phyloP scores from a whole-genome alignment of 1,284 basidiomycete genomes.

The Heliocybe sulcata region DNA sequence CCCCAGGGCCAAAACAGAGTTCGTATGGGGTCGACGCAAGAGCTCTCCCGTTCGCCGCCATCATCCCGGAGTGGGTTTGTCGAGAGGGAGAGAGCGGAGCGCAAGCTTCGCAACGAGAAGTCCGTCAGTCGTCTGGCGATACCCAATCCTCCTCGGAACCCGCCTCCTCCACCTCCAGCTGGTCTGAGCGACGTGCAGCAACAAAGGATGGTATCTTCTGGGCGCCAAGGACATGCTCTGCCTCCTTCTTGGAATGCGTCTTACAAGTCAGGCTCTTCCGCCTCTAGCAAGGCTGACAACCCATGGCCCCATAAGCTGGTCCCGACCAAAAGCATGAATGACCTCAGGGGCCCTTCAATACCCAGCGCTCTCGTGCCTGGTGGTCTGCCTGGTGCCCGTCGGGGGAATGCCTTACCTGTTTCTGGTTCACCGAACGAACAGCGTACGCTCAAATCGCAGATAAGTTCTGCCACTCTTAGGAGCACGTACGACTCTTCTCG shows the following conservation, averaged over 20 bases:
- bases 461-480: neutral
- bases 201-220: neutral
- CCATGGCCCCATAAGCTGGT: neutral
- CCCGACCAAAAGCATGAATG: neutral
- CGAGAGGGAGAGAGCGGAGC: constrained; percentile 11
- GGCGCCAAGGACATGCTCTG: neutral
- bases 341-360: neutral
- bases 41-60: constrained; percentile 7
- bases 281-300: neutral
- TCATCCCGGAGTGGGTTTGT: constrained; percentile 8
- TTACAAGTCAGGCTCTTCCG: neutral
- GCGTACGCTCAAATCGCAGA: neutral
- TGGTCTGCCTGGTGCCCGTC: neutral
- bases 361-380: neutral
- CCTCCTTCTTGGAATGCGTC: neutral
- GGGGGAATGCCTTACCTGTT: neutral
- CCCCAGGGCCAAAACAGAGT: constrained; percentile 16
- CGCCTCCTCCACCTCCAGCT: constrained; percentile 24
- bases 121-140: constrained; percentile 19
- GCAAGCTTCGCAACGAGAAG: neutral
- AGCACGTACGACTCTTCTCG: neutral
- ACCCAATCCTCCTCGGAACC: constrained; percentile 28
- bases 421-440: neutral
- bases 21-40: constrained; percentile 21
- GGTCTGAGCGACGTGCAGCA: neutral